A percentile compares a stretch with the other conserved stretches of the same genome.
Evolutionary conservation across 2,329 filamentous ascomycete genomes (phyloP).

Genomic region (Trichoderma sp.): DNA sequence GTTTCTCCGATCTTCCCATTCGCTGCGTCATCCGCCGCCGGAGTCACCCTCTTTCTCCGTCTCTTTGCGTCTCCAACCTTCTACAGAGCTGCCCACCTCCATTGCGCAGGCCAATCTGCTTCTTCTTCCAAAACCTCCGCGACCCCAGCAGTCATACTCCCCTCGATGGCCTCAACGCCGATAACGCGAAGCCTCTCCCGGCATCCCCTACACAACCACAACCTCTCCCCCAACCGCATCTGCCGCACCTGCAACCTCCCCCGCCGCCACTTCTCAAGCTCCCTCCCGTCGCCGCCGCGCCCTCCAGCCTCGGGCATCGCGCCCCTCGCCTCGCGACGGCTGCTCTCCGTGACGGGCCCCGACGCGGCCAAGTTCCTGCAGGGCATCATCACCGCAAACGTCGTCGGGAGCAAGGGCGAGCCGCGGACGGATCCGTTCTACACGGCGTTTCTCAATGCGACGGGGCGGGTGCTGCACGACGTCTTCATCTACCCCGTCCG

Average conservation of each 20-base stretch:
- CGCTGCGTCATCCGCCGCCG: constrained; percentile 10
- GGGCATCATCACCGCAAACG: constrained; percentile 73
- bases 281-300: constrained; percentile 39
- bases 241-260: constrained; percentile 41
- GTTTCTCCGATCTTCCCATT: constrained; percentile 18
- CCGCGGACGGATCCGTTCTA: constrained; percentile 64
- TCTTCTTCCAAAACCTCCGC: neutral
- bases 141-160: neutral
- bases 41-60: neutral
- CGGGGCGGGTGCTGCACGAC: constrained; percentile 83
- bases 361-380: constrained; percentile 86
- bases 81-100: neutral
- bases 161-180: constrained; percentile 4
- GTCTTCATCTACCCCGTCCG: constrained; percentile 79
- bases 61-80: neutral
- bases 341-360: constrained; percentile 76
- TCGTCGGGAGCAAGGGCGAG: constrained; percentile 44
- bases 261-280: constrained; percentile 39
- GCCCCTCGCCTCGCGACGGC: constrained; percentile 69
- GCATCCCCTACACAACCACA: constrained; percentile 25
- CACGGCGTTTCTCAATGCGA: constrained; percentile 81
- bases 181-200: constrained; percentile 35
- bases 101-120: too few species aligned
- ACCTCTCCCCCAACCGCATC: constrained; percentile 31
- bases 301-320: constrained; percentile 54